A percentile compares a stretch with the other conserved stretches of the same genome.
phyloP scores from a whole-genome alignment of 495 filamentous ascomycete genomes.

The Penicillium salamii region DNA sequence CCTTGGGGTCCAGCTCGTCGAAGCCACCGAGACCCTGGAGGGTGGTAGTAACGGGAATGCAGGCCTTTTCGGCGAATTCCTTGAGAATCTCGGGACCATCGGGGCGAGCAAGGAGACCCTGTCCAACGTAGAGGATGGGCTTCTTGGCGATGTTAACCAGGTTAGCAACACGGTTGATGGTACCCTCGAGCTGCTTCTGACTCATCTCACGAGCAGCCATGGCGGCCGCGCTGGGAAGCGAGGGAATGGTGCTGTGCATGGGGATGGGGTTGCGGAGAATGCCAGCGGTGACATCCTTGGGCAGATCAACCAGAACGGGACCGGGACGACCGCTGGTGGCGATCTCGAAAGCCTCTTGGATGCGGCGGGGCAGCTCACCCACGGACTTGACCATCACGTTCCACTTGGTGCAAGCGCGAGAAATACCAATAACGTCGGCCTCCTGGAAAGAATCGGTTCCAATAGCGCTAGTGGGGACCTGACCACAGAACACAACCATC shows the following conservation, averaged over 20 bases:
- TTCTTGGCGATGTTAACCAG: constrained; percentile 58
- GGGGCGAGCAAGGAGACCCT: constrained; percentile 51
- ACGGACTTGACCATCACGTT: constrained; percentile 62
- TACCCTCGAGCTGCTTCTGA: constrained; percentile 43
- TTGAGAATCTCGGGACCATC: constrained; percentile 54
- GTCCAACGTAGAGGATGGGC: constrained; percentile 60
- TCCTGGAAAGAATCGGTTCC: constrained; percentile 65
- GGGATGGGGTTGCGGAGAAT: constrained; percentile 54
- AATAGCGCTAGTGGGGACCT: constrained; percentile 56
- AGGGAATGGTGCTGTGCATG: constrained; percentile 52
- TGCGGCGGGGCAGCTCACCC: constrained; percentile 55
- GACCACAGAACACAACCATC: constrained; percentile 62
- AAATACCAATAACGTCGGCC: constrained; percentile 61
- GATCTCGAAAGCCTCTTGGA: constrained; percentile 64
- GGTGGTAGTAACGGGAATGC: constrained; percentile 61
- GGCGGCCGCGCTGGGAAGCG: constrained; percentile 56
- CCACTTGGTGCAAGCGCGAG: constrained; percentile 63
- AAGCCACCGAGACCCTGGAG: constrained; percentile 64
- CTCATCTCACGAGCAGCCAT: constrained; percentile 51
- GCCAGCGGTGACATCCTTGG: constrained; percentile 57
- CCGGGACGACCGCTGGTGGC: constrained; percentile 59
- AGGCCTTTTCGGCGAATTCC: constrained; percentile 55
- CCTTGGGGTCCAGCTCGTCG: constrained; percentile 57
- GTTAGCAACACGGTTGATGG: constrained; percentile 50
- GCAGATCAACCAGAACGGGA: constrained; percentile 61